A percentile compares a stretch with the other conserved stretches of the same genome.
These are phyloP conservation scores for Gypsophila paniculata DNA, from an alignment of 179 eudicot genomes.

Conservation along the genomic window DNA sequence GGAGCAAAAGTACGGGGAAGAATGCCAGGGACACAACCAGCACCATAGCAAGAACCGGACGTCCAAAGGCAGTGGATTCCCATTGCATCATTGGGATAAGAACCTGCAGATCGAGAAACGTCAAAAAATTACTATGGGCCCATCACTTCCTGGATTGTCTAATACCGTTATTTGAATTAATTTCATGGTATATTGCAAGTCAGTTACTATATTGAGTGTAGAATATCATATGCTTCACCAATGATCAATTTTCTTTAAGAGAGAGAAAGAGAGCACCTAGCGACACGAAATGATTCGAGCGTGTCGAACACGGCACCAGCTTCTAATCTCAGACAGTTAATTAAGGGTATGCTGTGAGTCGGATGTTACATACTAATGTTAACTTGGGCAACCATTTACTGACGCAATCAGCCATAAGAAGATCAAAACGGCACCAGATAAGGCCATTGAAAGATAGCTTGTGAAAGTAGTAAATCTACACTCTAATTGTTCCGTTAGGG, in stretches of 20 bases:
- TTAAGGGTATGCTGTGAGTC: too few species aligned
- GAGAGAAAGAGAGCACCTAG: neutral
- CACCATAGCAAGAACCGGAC: conserved; percentile 82
- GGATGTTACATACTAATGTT: too few species aligned
- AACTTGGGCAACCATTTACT: too few species aligned
- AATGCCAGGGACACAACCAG: conserved; percentile 83
- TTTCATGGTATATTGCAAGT: neutral
- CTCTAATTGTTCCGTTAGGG: too few species aligned
- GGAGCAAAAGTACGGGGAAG: conserved; percentile 78
- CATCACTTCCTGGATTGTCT: neutral
- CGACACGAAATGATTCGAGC: too few species aligned
- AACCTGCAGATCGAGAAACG: conserved; percentile 41
- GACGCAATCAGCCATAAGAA: too few species aligned
- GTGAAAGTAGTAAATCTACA: too few species aligned
- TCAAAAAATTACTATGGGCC: neutral
- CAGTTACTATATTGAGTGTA: neutral
- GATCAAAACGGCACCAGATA: too few species aligned
- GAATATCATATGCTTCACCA: neutral
- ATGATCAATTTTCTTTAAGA: neutral
- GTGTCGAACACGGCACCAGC: too few species aligned
- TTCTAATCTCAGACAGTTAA: too few species aligned
- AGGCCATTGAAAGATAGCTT: too few species aligned
- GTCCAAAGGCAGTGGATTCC: conserved; percentile 93
- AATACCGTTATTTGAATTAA: too few species aligned
- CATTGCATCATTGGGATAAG: conserved; percentile 77